phyloP scores from a whole-genome alignment of 345 rosid species.

The Corchorus capsularis region DNA sequence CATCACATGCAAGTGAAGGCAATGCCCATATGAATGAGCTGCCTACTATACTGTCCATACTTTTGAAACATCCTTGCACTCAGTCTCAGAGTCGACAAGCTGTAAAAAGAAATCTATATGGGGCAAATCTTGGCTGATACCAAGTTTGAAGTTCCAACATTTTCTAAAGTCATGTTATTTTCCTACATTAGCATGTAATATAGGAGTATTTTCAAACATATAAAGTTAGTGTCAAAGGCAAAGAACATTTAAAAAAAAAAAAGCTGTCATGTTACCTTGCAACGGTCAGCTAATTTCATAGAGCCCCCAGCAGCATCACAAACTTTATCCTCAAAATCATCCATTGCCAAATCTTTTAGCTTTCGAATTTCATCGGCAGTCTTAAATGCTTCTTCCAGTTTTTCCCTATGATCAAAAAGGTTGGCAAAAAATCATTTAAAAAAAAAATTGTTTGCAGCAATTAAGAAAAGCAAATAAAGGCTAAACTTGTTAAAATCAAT shows the following conservation, averaged over 20 bases:
- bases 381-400: constrained; percentile 32
- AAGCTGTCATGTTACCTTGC: constrained; percentile 25
- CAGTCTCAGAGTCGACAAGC: neutral
- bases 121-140: neutral
- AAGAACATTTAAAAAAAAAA: neutral
- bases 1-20: no score
- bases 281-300: constrained; percentile 21
- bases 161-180: neutral
- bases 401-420: constrained; percentile 28
- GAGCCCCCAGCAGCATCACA: constrained; percentile 38
- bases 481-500: neutral
- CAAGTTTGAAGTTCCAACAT: neutral
- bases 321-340: constrained; percentile 45
- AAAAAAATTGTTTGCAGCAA: no score
- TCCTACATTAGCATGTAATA: neutral
- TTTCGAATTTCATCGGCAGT: constrained; percentile 42
- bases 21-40: no score
- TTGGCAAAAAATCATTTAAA: no score
- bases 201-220: neutral
- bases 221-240: neutral
- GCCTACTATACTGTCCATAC: neutral
- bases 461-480: neutral
- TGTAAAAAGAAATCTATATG: neutral
- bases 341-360: constrained; percentile 48
- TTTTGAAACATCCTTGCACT: neutral